Evolutionary conservation across 2,329 filamentous ascomycete species (phyloP).

Genomic region (Colletotrichum cereale): DNA sequence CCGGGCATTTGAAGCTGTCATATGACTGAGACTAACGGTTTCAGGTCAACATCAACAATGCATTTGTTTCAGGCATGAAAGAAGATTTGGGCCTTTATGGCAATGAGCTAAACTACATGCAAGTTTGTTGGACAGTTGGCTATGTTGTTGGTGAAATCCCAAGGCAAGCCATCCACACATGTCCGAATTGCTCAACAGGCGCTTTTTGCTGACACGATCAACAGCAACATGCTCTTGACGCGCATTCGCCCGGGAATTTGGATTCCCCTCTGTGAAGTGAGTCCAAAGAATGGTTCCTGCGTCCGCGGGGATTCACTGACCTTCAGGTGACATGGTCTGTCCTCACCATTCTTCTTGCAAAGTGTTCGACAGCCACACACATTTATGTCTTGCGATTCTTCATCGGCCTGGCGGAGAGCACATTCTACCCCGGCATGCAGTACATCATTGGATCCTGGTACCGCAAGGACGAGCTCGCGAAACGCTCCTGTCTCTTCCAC

Average conservation of each 20-base stretch:
- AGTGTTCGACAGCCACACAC: slow-evolving; percentile 42
- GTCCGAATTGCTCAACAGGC: background rate
- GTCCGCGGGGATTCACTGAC: no score
- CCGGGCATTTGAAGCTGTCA: background rate
- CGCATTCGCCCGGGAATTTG: slow-evolving; percentile 47
- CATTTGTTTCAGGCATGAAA: slow-evolving; percentile 47
- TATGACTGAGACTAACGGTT: background rate
- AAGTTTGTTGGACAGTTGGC: slow-evolving; percentile 45
- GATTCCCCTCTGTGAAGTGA: slow-evolving; percentile 47
- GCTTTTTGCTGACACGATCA: slow-evolving; percentile 34
- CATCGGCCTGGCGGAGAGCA: slow-evolving; percentile 56
- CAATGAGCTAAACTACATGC: slow-evolving; percentile 46
- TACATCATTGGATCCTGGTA: slow-evolving; percentile 62
- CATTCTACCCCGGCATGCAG: slow-evolving; percentile 56
- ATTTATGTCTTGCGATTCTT: slow-evolving; percentile 59
- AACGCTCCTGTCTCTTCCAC: slow-evolving; percentile 62
- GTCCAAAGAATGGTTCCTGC: background rate
- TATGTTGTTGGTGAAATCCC: slow-evolving; percentile 45
- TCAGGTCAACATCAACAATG: slow-evolving; percentile 52
- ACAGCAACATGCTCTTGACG: slow-evolving; percentile 51
- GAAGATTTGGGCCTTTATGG: slow-evolving; percentile 43
- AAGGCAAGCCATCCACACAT: slow-evolving; percentile 16
- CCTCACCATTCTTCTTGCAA: slow-evolving; percentile 15
- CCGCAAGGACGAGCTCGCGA: slow-evolving; percentile 59
- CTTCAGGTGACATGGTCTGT: slow-evolving; percentile 38